Conservation (phyloP, 1,284 basidiomycete genomes). For the Sanghuangporus sanghuang region DNA sequence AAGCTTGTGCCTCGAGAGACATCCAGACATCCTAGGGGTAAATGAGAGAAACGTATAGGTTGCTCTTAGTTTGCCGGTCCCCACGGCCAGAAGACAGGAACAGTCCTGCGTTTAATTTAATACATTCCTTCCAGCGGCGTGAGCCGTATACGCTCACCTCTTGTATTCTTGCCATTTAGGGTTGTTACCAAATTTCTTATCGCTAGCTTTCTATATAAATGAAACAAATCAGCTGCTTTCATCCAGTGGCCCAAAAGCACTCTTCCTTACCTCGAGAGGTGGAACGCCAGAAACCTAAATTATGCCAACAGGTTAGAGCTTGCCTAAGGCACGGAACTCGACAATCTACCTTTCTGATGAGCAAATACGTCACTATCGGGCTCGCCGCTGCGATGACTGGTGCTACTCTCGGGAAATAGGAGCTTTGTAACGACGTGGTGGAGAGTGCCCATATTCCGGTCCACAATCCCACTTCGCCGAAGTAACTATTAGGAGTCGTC, state of each 20-base stretch:
- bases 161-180: slow-evolving; percentile 68
- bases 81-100: slow-evolving; percentile 36
- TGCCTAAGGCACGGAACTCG: not conserved
- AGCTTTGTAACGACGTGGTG: slow-evolving; percentile 40
- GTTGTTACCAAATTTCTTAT: slow-evolving; percentile 65
- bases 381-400: slow-evolving; percentile 50
- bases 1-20: too few relatives aligned
- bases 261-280: slow-evolving; percentile 47
- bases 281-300: slow-evolving; percentile 61
- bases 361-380: slow-evolving; percentile 62
- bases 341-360: slow-evolving; percentile 44
- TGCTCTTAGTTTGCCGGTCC: not conserved
- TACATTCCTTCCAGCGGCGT: not conserved
- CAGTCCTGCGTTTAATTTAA: slow-evolving; percentile 19
- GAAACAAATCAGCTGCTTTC: slow-evolving; percentile 7
- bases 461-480: slow-evolving; percentile 75
- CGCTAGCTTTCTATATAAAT: slow-evolving; percentile 35
- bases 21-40: too few relatives aligned
- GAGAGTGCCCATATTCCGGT: slow-evolving; percentile 64
- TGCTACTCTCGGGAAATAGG: slow-evolving; percentile 40
- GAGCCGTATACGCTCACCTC: slow-evolving; percentile 33
- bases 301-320: slow-evolving; percentile 13
- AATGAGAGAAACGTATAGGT: too few relatives aligned
- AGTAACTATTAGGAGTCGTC: slow-evolving; percentile 44
- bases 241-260: not conserved